Percentiles rank a stretch among this genome's conserved stretches.
Evolutionary conservation across 257 asterid genomes (phyloP).

Genomic region (Nicotiana obtusifolia): DNA sequence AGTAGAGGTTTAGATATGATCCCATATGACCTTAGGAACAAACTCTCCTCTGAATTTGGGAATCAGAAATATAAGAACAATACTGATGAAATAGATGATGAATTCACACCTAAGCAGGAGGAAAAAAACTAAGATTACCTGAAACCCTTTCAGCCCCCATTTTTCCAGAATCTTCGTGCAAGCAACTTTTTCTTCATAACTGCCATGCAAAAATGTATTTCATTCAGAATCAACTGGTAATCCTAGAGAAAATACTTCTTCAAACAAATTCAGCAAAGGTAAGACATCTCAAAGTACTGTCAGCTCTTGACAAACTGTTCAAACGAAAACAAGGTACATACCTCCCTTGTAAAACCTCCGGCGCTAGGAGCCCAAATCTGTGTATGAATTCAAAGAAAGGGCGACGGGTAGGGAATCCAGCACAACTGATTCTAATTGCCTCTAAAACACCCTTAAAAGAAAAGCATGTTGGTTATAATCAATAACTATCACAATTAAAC

Average conservation of each 20-base stretch:
- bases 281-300: slow-evolving; percentile 5
- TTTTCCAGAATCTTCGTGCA: slow-evolving; percentile 83
- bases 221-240: slow-evolving; percentile 15
- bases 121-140: slow-evolving; percentile 42
- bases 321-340: slow-evolving; percentile 24
- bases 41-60: background rate
- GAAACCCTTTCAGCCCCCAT: slow-evolving; percentile 82
- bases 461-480: slow-evolving; percentile 22
- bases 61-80: background rate
- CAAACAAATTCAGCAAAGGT: slow-evolving; percentile 11
- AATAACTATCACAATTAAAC: slow-evolving; percentile 19
- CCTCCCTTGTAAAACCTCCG: slow-evolving; percentile 81
- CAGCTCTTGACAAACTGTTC: slow-evolving; percentile 14
- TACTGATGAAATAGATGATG: background rate
- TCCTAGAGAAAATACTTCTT: background rate
- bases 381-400: slow-evolving; percentile 85
- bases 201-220: slow-evolving; percentile 34
- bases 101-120: slow-evolving; percentile 1
- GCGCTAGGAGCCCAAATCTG: slow-evolving; percentile 96
- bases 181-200: slow-evolving; percentile 79
- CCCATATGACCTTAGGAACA: background rate
- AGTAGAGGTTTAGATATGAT: background rate
- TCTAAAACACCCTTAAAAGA: slow-evolving; percentile 88
- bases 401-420: slow-evolving; percentile 98
- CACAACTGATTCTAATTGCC: slow-evolving; percentile 98